Evolutionary conservation across 768 basidiomycete genomes (phyloP).

Genomic region (Leccinellum albellum): DNA sequence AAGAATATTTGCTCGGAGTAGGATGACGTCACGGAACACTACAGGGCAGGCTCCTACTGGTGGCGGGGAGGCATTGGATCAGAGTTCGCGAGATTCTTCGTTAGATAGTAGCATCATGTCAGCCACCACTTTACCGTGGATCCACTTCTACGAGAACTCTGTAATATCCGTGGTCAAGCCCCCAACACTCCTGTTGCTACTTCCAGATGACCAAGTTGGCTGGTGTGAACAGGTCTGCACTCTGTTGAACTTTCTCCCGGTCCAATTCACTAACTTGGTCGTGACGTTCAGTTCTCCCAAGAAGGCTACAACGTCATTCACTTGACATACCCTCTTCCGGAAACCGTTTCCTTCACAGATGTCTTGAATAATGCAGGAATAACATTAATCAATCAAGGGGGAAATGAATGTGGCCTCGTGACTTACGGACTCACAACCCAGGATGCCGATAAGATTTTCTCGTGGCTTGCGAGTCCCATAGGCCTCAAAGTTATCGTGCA

Average conservation of each 20-base stretch:
- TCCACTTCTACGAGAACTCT: constrained; percentile 23
- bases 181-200: constrained; percentile 29
- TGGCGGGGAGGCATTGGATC: no score
- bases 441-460: constrained; percentile 17
- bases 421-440: constrained; percentile 30
- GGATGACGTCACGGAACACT: background rate
- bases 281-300: constrained; percentile 30
- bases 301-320: constrained; percentile 39
- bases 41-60: background rate
- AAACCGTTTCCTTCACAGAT: constrained; percentile 13
- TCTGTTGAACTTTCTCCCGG: background rate
- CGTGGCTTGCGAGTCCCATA: constrained; percentile 1
- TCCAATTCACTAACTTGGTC: background rate
- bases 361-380: constrained; percentile 15
- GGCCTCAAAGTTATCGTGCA: constrained; percentile 33
- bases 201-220: constrained; percentile 29
- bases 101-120: constrained; percentile 1
- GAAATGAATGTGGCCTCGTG: constrained; percentile 27
- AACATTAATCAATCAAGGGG: constrained; percentile 6
- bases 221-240: constrained; percentile 36
- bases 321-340: constrained; percentile 23
- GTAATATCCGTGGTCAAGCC: constrained; percentile 31
- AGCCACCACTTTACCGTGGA: constrained; percentile 6
- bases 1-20: no score
- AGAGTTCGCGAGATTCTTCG: background rate